Conservation (phyloP, 2,329 filamentous ascomycete genomes). For the Curvularia verruculosa region DNA sequence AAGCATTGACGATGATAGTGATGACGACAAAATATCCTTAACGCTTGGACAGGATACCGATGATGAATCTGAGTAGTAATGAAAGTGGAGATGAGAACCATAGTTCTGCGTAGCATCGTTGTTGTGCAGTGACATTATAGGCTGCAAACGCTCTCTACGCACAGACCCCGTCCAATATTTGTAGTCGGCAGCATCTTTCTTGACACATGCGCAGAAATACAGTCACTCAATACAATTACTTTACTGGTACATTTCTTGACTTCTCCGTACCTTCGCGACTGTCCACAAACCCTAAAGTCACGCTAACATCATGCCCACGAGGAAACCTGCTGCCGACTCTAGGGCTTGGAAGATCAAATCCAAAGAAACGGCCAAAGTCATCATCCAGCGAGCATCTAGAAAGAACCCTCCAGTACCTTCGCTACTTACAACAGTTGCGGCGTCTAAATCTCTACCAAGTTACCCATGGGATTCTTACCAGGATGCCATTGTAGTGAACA, state of each 20-base stretch:
- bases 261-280: background rate
- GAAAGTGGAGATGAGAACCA: background rate
- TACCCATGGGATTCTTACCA: slow-evolving; percentile 22
- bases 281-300: background rate
- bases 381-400: background rate
- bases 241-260: background rate
- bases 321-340: background rate
- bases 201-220: background rate
- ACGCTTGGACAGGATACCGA: slow-evolving; percentile 47
- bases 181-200: background rate
- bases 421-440: background rate
- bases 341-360: background rate
- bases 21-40: slow-evolving; percentile 38
- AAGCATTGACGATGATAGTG: slow-evolving; percentile 27
- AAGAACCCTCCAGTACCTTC: background rate
- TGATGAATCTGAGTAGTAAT: slow-evolving; percentile 39
- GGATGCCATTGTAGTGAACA: slow-evolving; percentile 26
- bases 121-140: slow-evolving; percentile 6
- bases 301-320: background rate
- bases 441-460: background rate
- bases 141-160: slow-evolving; percentile 13
- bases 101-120: background rate
- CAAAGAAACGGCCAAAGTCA: background rate
- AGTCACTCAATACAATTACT: background rate
- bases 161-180: slow-evolving; percentile 5